Percentiles rank a stretch among this genome's conserved stretches.
Evolutionary conservation across 1,139 yeast genomes (phyloP).

Genomic region (Pichia sp.): DNA sequence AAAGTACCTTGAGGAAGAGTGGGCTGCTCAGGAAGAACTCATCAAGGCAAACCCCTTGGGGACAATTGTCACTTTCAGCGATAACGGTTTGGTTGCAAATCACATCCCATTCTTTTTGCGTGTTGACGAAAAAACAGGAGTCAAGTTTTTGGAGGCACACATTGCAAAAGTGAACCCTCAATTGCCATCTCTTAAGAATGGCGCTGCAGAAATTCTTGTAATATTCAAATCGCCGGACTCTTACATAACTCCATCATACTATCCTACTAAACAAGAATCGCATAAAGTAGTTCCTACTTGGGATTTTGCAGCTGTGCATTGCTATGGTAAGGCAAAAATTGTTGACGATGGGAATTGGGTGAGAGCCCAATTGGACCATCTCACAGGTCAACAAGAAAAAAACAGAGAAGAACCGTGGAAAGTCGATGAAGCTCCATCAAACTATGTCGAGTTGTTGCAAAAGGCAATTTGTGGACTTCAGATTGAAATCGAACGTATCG

Average conservation of each 20-base stretch:
- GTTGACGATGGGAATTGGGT: constrained; percentile 48
- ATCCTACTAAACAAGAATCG: constrained; percentile 52
- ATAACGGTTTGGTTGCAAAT: constrained; percentile 45
- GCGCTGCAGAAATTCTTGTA: constrained; percentile 42
- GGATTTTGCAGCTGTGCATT: constrained; percentile 64
- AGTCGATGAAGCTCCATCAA: constrained; percentile 56
- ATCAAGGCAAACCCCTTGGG: constrained; percentile 51
- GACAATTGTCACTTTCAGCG: constrained; percentile 43
- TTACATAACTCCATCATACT: constrained; percentile 61
- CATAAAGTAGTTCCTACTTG: constrained; percentile 71
- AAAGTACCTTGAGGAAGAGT: constrained; percentile 29
- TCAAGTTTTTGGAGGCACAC: constrained; percentile 50
- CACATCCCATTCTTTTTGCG: constrained; percentile 54
- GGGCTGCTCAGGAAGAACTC: constrained; percentile 41
- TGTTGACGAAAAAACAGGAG: constrained; percentile 33
- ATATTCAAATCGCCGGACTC: constrained; percentile 53
- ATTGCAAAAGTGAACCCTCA: constrained; percentile 56
- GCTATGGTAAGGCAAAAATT: constrained; percentile 50
- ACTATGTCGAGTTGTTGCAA: constrained; percentile 42
- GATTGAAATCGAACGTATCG: constrained; percentile 47
- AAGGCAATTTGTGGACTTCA: constrained; percentile 60
- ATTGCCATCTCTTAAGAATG: constrained; percentile 39
- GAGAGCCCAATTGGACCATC: constrained; percentile 41
- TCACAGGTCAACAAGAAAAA: constrained; percentile 49
- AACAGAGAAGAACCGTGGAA: constrained; percentile 48